A percentile compares a stretch with the other conserved stretches of the same genome.
Evolutionary conservation across 805 yeast genomes (phyloP).

Genomic region (Spathaspora arborariae): DNA sequence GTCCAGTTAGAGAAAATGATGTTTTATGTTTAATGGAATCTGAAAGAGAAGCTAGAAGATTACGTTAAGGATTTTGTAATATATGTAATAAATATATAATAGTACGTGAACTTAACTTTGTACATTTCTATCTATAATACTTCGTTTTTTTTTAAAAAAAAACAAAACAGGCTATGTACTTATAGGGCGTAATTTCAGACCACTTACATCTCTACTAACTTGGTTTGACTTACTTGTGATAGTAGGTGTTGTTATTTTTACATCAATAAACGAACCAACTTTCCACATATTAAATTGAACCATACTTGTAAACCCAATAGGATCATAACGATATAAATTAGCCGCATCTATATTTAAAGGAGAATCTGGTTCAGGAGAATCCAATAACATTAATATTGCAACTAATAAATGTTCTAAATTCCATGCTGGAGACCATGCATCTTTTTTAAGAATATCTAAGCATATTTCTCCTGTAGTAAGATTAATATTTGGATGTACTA

Average conservation of each 20-base stretch:
- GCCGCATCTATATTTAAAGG: constrained; percentile 73
- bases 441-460: constrained; percentile 55
- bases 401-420: constrained; percentile 50
- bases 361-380: constrained; percentile 66
- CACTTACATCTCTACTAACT: constrained; percentile 8
- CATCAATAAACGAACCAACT: constrained; percentile 19
- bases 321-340: constrained; percentile 47
- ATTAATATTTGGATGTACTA: constrained; percentile 40
- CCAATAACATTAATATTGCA: constrained; percentile 55
- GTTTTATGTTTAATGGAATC: constrained; percentile 99
- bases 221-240: constrained; percentile 4
- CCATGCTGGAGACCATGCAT: constrained; percentile 76
- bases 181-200: not conserved
- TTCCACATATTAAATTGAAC: constrained; percentile 42
- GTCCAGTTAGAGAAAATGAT: constrained; percentile 65
- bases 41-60: constrained; percentile 72
- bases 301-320: constrained; percentile 34
- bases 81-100: not conserved
- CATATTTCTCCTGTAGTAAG: constrained; percentile 62
- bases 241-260: constrained; percentile 3
- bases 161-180: not conserved
- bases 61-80: constrained; percentile 8
- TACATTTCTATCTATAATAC: not conserved
- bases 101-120: not conserved
- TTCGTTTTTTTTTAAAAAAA: too few species aligned